A percentile compares a stretch with the other conserved stretches of the same genome.
Conservation (phyloP, 306 rosid species). For the Pterocarpus santalinus region DNA sequence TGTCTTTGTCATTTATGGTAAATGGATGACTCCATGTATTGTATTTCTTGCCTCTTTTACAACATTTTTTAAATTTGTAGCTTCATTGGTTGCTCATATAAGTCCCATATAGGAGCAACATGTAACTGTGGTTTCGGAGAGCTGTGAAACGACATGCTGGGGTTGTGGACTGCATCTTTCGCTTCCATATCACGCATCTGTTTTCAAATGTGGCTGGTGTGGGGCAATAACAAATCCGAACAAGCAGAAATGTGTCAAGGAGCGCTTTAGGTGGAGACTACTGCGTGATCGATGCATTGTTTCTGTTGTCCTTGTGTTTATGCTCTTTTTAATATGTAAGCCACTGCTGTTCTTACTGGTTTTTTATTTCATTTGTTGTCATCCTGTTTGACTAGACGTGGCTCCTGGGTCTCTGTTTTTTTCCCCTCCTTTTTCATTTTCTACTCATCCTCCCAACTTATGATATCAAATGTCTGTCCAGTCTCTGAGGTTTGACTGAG, state of each 20-base stretch:
- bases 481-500: conserved; percentile 19
- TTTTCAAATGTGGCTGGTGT: conserved; percentile 98
- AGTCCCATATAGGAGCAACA: conserved; percentile 76
- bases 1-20: conserved; percentile 43
- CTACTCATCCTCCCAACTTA: neutral
- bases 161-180: conserved; percentile 88
- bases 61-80: conserved; percentile 55
- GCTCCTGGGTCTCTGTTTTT: no score
- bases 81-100: conserved; percentile 63
- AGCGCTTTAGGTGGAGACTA: conserved; percentile 67
- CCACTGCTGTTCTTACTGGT: conserved; percentile 37
- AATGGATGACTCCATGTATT: conserved; percentile 47
- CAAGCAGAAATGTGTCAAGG: conserved; percentile 57
- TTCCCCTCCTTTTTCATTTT: no score
- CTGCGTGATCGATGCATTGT: conserved; percentile 79
- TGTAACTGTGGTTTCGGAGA: conserved; percentile 57
- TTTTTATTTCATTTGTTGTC: conserved; percentile 4
- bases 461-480: conserved; percentile 24
- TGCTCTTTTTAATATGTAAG: conserved; percentile 88
- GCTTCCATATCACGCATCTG: conserved; percentile 65
- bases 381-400: conserved; percentile 7
- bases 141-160: conserved; percentile 83
- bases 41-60: conserved; percentile 46
- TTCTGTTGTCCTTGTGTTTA: conserved; percentile 65
- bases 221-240: conserved; percentile 87